Percentiles rank a stretch among this genome's conserved stretches.
These are phyloP conservation scores for Neophaeococcomyces mojaviensis DNA, from an alignment of 2,329 filamentous ascomycete genomes.

Conservation along the genomic window DNA sequence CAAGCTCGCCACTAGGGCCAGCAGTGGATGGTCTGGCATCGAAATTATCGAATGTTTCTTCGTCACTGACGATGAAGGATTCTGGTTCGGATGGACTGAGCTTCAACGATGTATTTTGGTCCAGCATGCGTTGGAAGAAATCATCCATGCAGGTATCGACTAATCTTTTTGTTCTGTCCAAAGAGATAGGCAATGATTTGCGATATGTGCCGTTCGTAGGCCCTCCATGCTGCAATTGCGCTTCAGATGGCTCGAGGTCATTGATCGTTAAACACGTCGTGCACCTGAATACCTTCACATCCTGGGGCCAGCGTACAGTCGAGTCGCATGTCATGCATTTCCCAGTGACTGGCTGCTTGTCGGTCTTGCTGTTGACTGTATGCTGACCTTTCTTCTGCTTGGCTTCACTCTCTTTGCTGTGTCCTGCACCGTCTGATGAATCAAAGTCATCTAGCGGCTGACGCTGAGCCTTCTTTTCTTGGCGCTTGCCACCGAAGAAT, in stretches of 20 bases:
- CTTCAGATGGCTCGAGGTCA: conserved; percentile 52
- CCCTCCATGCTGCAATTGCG: background rate
- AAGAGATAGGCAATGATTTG: conserved; percentile 43
- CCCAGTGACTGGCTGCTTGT: conserved; percentile 58
- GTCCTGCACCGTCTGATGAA: conserved; percentile 28
- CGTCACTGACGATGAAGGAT: conserved; percentile 1
- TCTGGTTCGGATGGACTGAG: background rate
- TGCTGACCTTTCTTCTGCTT: conserved; percentile 23
- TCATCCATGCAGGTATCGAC: conserved; percentile 47
- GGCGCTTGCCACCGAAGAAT: conserved; percentile 53
- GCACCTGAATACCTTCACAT: conserved; percentile 69
- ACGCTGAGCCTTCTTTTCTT: conserved; percentile 45
- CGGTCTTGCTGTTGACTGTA: conserved; percentile 30
- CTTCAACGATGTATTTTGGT: conserved; percentile 17
- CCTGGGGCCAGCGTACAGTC: conserved; percentile 68
- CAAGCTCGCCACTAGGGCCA: background rate
- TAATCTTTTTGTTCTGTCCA: conserved; percentile 53
- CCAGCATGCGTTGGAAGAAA: conserved; percentile 40
- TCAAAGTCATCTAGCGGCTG: conserved; percentile 31
- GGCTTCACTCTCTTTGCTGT: conserved; percentile 19
- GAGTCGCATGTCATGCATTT: conserved; percentile 82
- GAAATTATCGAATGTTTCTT: background rate
- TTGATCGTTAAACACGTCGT: conserved; percentile 80
- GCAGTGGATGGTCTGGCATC: background rate
- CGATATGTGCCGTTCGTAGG: conserved; percentile 5